Evolutionary conservation across 1,284 basidiomycete genomes (phyloP).

Genomic region (Fomes fomentarius): DNA sequence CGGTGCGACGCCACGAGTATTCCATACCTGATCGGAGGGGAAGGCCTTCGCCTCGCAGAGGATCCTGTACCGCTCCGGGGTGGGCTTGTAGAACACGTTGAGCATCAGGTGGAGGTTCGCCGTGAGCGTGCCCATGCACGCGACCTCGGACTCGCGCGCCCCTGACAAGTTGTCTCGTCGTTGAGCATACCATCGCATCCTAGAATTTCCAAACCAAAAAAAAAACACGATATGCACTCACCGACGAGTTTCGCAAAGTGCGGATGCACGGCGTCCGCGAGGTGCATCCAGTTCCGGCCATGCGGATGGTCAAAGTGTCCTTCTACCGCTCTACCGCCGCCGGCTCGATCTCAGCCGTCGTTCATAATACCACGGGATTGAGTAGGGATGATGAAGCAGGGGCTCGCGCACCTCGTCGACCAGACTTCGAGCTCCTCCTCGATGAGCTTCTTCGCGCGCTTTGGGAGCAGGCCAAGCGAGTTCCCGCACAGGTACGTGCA

Average conservation of each 20-base stretch:
- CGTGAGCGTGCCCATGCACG: constrained; percentile 93
- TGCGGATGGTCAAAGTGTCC: constrained; percentile 93
- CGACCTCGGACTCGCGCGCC: constrained; percentile 87
- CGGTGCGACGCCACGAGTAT: background rate
- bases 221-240: constrained; percentile 36
- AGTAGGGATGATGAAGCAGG: constrained; percentile 13
- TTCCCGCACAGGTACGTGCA: constrained; percentile 96
- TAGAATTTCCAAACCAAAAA: background rate
- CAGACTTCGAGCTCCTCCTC: constrained; percentile 90
- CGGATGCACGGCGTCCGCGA: constrained; percentile 75
- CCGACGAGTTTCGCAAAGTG: constrained; percentile 87
- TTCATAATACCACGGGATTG: background rate
- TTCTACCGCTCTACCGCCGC: constrained; percentile 71
- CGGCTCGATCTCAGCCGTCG: no score
- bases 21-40: constrained; percentile 83
- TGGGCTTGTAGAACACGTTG: constrained; percentile 93
- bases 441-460: constrained; percentile 72
- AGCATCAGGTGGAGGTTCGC: constrained; percentile 95
- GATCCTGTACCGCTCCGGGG: constrained; percentile 86
- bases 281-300: constrained; percentile 82
- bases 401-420: constrained; percentile 67
- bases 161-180: constrained; percentile 58
- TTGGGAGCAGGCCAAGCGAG: constrained; percentile 87
- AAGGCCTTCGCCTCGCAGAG: constrained; percentile 94
- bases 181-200: no score